These are phyloP conservation scores for Chloris gayana DNA, from an alignment of 176 grass and related monocot species.

Conservation along the genomic window DNA sequence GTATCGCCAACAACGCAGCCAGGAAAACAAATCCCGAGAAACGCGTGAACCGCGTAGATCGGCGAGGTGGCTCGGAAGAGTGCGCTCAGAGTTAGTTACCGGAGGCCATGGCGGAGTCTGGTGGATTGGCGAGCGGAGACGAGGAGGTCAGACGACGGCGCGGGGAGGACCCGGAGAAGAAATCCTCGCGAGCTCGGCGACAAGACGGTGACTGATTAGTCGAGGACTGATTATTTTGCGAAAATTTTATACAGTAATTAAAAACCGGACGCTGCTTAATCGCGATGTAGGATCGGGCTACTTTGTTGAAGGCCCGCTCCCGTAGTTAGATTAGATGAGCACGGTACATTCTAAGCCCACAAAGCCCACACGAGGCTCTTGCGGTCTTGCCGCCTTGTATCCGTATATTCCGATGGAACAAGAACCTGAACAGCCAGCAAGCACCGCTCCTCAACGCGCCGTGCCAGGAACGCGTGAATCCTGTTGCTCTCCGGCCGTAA, in stretches of 20 bases:
- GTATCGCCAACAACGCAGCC: neutral
- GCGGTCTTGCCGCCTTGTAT: no score
- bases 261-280: neutral
- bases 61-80: neutral
- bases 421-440: no score
- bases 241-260: neutral
- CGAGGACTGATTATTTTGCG: neutral
- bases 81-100: conserved; percentile 1
- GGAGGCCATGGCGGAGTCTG: conserved; percentile 45
- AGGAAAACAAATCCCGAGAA: neutral
- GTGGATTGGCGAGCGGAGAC: neutral
- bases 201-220: conserved; percentile 28
- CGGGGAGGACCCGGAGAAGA: neutral
- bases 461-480: no score
- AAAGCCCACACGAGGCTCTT: no score
- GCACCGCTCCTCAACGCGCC: no score
- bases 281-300: neutral
- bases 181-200: conserved; percentile 36
- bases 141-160: neutral
- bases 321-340: neutral
- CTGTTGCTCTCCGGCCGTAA: no score
- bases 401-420: no score
- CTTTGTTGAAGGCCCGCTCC: neutral
- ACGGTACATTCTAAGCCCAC: neutral
- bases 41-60: neutral